Evolutionary conservation across 495 filamentous ascomycete species (phyloP).

Genomic region (Podospora sp.): DNA sequence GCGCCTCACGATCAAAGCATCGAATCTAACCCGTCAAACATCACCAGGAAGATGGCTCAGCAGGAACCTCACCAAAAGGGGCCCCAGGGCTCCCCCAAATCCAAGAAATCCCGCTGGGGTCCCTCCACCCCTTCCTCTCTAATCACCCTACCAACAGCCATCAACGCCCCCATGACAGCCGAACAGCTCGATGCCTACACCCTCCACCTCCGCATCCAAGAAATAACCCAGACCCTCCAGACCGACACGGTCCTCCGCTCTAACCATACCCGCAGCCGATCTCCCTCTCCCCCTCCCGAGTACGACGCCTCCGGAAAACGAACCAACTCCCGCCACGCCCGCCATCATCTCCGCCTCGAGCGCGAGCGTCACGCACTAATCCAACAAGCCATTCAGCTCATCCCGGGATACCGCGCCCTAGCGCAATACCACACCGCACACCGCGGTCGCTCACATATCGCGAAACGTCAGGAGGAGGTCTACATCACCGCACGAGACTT

Average conservation of each 20-base stretch:
- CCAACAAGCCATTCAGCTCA: constrained; percentile 91
- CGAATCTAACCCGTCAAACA: no score
- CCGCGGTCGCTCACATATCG: constrained; percentile 57
- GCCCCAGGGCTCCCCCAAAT: not conserved
- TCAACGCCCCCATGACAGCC: constrained; percentile 87
- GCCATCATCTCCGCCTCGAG: constrained; percentile 89
- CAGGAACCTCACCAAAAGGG: not conserved
- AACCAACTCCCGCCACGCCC: constrained; percentile 91
- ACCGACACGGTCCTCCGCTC: constrained; percentile 88
- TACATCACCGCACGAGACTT: constrained; percentile 99
- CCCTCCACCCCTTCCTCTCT: not conserved
- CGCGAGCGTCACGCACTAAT: constrained; percentile 92
- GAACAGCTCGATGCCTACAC: constrained; percentile 94
- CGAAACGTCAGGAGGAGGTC: constrained; percentile 95
- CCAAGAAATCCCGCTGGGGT: not conserved
- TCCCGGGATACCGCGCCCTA: constrained; percentile 91
- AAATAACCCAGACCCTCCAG: constrained; percentile 93
- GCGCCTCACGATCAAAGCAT: no score
- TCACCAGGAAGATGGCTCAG: not conserved
- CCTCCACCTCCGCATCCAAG: constrained; percentile 87
- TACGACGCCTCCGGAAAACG: constrained; percentile 94
- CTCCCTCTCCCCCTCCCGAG: constrained; percentile 86
- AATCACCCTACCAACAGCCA: constrained; percentile 58
- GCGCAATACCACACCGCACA: constrained; percentile 70
- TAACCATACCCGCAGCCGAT: constrained; percentile 67